Evolutionary conservation across 148 eudicot genomes (phyloP).

Genomic region (Heliamphora exappendiculata): DNA sequence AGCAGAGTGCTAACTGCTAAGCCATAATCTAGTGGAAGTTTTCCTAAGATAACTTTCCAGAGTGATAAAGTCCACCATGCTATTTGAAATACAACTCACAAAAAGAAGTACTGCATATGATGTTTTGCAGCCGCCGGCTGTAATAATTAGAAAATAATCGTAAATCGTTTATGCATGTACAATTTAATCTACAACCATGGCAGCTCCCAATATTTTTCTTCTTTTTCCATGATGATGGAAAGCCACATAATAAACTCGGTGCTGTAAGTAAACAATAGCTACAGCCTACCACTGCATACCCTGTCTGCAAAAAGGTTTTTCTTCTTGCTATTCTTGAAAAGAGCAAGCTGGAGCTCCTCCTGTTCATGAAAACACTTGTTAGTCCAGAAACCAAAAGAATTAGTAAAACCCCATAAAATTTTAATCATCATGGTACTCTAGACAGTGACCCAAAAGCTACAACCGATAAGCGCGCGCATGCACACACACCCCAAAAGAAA

Average conservation of each 20-base stretch:
- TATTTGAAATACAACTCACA: background rate
- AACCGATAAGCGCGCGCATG: background rate
- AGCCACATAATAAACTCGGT: background rate
- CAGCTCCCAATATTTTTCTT: background rate
- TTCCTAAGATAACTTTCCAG: background rate
- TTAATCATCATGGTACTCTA: background rate
- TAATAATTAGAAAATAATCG: background rate
- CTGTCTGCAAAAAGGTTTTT: conserved; percentile 39
- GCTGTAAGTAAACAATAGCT: background rate
- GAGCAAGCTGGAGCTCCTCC: conserved; percentile 43
- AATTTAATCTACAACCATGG: background rate
- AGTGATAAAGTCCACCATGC: background rate
- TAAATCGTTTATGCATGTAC: background rate
- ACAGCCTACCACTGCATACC: conserved; percentile 13
- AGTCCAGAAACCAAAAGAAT: background rate
- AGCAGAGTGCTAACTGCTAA: background rate
- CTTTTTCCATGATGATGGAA: background rate
- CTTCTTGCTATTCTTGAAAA: conserved; percentile 29
- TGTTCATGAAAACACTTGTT: conserved; percentile 7
- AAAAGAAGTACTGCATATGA: background rate
- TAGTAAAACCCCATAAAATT: background rate
- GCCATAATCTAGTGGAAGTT: background rate
- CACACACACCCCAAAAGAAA: no score
- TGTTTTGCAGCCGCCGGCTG: background rate
- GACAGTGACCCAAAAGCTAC: conserved; percentile 4